Evolutionary conservation across 2,329 filamentous ascomycete species (phyloP).

Genomic region (Colletotrichum tofieldiae): DNA sequence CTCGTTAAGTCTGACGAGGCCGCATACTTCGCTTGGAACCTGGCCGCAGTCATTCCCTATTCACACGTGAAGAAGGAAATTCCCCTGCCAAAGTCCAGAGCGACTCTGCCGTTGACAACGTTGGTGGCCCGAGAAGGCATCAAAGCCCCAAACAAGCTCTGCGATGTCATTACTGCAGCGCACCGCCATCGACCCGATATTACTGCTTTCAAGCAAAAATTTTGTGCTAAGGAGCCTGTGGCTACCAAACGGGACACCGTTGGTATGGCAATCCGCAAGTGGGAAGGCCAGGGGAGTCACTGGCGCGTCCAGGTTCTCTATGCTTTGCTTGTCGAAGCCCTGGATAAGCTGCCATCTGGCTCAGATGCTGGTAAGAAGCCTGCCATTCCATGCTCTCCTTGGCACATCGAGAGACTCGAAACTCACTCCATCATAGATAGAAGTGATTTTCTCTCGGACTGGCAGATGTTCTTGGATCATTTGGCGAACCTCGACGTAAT

Average conservation of each 20-base stretch:
- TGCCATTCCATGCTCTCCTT: not conserved
- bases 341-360: slow-evolving; percentile 54
- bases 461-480: slow-evolving; percentile 71
- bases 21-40: slow-evolving; percentile 81
- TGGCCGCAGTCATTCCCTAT: slow-evolving; percentile 85
- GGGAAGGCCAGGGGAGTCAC: slow-evolving; percentile 74
- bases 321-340: slow-evolving; percentile 76
- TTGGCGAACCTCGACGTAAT: slow-evolving; percentile 69
- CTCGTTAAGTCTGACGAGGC: slow-evolving; percentile 77
- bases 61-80: slow-evolving; percentile 63
- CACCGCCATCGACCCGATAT: slow-evolving; percentile 76
- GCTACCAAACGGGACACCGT: slow-evolving; percentile 73
- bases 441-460: slow-evolving; percentile 62
- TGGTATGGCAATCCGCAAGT: slow-evolving; percentile 82
- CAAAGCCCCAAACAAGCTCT: slow-evolving; percentile 83
- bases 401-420: not conserved
- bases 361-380: slow-evolving; percentile 27
- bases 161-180: slow-evolving; percentile 76
- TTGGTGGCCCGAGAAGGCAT: slow-evolving; percentile 83
- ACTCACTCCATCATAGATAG: slow-evolving; percentile 54
- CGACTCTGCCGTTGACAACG: slow-evolving; percentile 66
- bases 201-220: slow-evolving; percentile 70
- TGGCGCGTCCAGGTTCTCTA: slow-evolving; percentile 83
- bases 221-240: slow-evolving; percentile 61
- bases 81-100: slow-evolving; percentile 57